Conservation (phyloP, 768 basidiomycete genomes). For the Boletus pseudo-olivaceus region DNA sequence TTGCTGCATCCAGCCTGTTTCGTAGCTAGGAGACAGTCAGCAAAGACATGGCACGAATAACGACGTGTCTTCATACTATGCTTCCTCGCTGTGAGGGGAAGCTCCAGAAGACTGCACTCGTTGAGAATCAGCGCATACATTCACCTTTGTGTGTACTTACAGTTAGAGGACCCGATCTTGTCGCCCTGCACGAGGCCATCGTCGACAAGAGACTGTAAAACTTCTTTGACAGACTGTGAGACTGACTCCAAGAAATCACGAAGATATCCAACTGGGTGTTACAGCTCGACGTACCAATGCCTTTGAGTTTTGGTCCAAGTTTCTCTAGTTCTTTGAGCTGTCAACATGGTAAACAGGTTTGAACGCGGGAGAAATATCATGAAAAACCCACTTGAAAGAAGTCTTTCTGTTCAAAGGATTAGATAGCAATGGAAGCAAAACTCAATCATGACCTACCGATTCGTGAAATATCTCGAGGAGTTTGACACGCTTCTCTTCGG, state of each 20-base stretch:
- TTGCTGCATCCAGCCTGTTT: slow-evolving; percentile 47
- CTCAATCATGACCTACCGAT: slow-evolving; percentile 44
- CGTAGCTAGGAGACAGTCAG: slow-evolving; percentile 45
- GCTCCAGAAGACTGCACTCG: slow-evolving; percentile 81
- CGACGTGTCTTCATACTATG: slow-evolving; percentile 43
- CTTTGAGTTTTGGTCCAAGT: slow-evolving; percentile 82
- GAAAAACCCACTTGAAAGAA: slow-evolving; percentile 59
- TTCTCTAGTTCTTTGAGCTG: slow-evolving; percentile 93
- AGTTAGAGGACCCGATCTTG: slow-evolving; percentile 94
- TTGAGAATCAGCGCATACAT: slow-evolving; percentile 23
- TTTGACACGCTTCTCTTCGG: slow-evolving; percentile 86
- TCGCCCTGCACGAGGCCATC: slow-evolving; percentile 84
- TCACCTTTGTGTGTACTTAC: slow-evolving; percentile 41
- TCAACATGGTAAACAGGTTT: neutral
- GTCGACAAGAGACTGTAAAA: slow-evolving; percentile 81
- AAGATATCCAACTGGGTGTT: neutral
- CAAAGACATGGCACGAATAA: neutral
- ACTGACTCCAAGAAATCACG: slow-evolving; percentile 42
- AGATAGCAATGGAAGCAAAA: neutral
- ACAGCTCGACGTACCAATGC: slow-evolving; percentile 59
- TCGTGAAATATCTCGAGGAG: slow-evolving; percentile 93
- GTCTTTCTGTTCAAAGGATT: slow-evolving; percentile 54
- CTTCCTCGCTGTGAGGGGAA: slow-evolving; percentile 88
- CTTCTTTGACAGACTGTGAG: slow-evolving; percentile 88
- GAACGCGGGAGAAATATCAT: neutral